Evolutionary conservation across 371 early-diverging fungal genomes (phyloP), one percentile per base, ranked within the genome.

Genomic region (Cokeromyces recurvatus): DNA sequence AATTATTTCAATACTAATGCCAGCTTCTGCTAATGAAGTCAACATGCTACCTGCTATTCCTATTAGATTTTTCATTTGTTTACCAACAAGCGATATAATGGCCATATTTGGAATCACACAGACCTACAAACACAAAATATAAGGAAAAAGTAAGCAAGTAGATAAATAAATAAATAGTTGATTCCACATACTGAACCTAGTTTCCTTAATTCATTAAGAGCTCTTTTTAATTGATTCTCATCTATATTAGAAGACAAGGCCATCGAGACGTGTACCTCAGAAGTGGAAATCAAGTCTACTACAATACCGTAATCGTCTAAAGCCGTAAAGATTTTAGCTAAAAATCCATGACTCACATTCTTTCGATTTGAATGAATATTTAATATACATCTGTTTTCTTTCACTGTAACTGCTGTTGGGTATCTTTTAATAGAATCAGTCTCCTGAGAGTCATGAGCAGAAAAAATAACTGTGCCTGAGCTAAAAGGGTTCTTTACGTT

Each of bases 1-100:
- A 41, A 97, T 95, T 87, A 97, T 97, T 70, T 97, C 97, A 55
- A 98, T 94, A 68, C 94, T 98, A 55, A 97, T 86, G 36, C 84
- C 78, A 42, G 89, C 83, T 38, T 79, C 80, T 9, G 95, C 95
- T 23, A 98, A 71, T 2, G 91, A 89, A 27, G 79, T 76, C 65
- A 98, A 97, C 94, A 98, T 95, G 42, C 79, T 79, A 5, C 94
- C 89, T 8, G 95, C 90, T 31, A 92, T 85, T 46, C 99, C 98
- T 16, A 95, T 90, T 80, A 88, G 80, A 55, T 94, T 91, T 32
- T 89, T 84, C 97, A 98, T 96, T 53, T 92, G 89, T 51, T 84
- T 79, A 35, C 99, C 99, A 7, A 98, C 95, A 32, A 97, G 80
- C 9, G 95, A 95, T 43, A 98, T 62, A 57, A 98, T 98, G 22